Base-by-base conservation (phyloP, 352 stramenopile genomes). In the Globisporangium nunn region DNA sequence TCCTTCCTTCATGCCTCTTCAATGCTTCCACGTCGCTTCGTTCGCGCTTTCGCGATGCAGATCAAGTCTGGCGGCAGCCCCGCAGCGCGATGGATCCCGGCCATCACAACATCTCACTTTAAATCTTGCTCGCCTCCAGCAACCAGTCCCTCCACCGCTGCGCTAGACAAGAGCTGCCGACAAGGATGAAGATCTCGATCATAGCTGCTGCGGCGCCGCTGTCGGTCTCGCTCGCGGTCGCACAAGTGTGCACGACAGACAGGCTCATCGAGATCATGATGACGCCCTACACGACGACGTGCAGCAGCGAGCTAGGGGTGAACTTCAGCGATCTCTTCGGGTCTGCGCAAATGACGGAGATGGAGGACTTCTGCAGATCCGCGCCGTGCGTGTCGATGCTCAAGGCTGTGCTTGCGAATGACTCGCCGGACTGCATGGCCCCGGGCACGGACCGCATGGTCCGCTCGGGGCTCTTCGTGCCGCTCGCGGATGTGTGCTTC, bases 361-460 rank as follows among this genome's bases (percentile, higher is more conserved):
- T 53, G n/a, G 29, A 35, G 18, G 50, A 17, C 15, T 46, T 63
- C 17, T 63, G 58, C 50, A 59, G 59, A 23, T 41, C 46, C 7
- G 30, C 8, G 5, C 12, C 58, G 23, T 63, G 58, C 37, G 17
- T 2, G 8, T 47, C 37, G 45, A 28, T 59, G 18, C 30, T 63
- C 31, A 63, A 63, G 35, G 37, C 44, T 8, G 50, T 63, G 30
- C n/a, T 54, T 4, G 52, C 43, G 2, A 52, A 59, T 31, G 59
- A 59, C 52, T 41, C 58, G 1, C 14, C 50, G 14, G 58, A 63
- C 45, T 63, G 58, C 18, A 48, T 30, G 14, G 11, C 59, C 17
- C 50, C 58, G 15, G 29, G 37, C n/a, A 5, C 18, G 14, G 52
- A 53, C 45, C 6, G 59, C 18, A 51, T 29, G 43, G 48, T 59